These are phyloP conservation scores for Panaeolus cyanescens DNA, from an alignment of 768 basidiomycete genomes.

Conservation along the genomic window DNA sequence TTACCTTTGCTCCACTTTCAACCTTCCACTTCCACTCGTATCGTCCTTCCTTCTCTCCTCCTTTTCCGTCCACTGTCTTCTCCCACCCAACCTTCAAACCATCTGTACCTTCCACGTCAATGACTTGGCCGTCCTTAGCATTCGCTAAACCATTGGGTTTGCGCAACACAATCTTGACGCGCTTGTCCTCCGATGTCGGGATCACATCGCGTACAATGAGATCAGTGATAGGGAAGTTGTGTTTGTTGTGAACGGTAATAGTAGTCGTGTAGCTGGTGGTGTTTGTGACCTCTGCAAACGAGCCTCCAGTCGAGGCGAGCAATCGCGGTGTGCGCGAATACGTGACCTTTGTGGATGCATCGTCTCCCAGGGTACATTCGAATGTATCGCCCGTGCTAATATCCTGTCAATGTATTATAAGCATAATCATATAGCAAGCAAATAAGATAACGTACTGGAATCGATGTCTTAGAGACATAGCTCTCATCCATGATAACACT, in stretches of 20 bases:
- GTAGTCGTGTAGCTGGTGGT: slow-evolving; percentile 47
- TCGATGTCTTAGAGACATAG: slow-evolving; percentile 55
- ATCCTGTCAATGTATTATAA: slow-evolving; percentile 30
- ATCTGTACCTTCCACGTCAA: slow-evolving; percentile 24
- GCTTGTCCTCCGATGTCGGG: slow-evolving; percentile 42
- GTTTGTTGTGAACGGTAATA: slow-evolving; percentile 50
- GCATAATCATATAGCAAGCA: neutral
- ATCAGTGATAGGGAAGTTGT: slow-evolving; percentile 42
- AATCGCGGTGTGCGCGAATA: slow-evolving; percentile 44
- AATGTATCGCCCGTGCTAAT: slow-evolving; percentile 53
- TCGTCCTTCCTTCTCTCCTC: slow-evolving; percentile 55
- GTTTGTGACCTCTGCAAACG: slow-evolving; percentile 45
- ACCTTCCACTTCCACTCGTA: slow-evolving; percentile 56
- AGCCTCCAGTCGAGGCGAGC: slow-evolving; percentile 35
- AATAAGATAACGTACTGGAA: slow-evolving; percentile 32
- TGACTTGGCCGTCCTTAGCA: slow-evolving; percentile 39
- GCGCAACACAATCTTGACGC: slow-evolving; percentile 44
- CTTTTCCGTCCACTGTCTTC: slow-evolving; percentile 41
- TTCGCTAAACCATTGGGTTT: slow-evolving; percentile 49
- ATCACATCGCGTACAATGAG: slow-evolving; percentile 51
- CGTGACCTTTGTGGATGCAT: slow-evolving; percentile 41
- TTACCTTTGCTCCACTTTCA: slow-evolving; percentile 41
- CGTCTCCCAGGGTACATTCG: slow-evolving; percentile 54
- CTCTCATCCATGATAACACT: slow-evolving; percentile 58
- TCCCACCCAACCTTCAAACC: slow-evolving; percentile 36